phyloP scores from a whole-genome alignment of 2,329 filamentous ascomycete genomes.

The Epicoccum nigrum region DNA sequence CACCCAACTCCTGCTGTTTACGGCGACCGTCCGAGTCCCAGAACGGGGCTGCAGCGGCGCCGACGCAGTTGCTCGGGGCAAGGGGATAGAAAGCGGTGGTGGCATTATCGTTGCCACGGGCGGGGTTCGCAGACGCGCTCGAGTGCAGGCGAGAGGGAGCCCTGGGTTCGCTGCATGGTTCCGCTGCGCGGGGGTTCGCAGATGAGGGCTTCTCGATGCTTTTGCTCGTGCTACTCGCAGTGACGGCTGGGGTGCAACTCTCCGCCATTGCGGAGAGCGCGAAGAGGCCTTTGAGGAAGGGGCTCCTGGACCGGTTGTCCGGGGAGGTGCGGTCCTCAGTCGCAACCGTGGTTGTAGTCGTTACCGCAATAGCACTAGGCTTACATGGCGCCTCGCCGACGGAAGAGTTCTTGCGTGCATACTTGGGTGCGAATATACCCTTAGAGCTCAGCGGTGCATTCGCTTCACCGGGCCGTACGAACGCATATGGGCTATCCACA shows the following conservation, averaged over 20 bases:
- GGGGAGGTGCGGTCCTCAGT: neutral
- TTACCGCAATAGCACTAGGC: neutral
- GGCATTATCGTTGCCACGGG: neutral
- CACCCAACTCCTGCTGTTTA: neutral
- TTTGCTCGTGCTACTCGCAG: neutral
- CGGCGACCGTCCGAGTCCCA: neutral
- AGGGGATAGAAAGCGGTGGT: too few species aligned
- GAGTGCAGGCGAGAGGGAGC: neutral
- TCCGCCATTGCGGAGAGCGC: slow-evolving; percentile 4
- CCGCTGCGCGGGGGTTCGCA: slow-evolving; percentile 1
- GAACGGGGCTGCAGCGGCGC: neutral
- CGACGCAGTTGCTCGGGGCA: neutral
- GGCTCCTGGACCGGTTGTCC: neutral
- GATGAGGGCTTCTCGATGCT: neutral
- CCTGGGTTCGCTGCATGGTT: too few species aligned
- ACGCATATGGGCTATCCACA: slow-evolving; percentile 23
- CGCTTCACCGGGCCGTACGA: slow-evolving; percentile 9
- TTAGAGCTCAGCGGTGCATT: slow-evolving; percentile 8
- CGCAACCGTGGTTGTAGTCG: neutral
- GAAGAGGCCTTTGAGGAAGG: slow-evolving; percentile 8
- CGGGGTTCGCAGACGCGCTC: neutral
- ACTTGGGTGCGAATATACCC: neutral
- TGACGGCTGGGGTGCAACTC: neutral
- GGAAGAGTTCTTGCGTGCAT: slow-evolving; percentile 5
- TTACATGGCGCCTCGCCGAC: neutral